These are phyloP conservation scores for Brassica nigra DNA, from an alignment of 345 rosid species.

Conservation along the genomic window DNA sequence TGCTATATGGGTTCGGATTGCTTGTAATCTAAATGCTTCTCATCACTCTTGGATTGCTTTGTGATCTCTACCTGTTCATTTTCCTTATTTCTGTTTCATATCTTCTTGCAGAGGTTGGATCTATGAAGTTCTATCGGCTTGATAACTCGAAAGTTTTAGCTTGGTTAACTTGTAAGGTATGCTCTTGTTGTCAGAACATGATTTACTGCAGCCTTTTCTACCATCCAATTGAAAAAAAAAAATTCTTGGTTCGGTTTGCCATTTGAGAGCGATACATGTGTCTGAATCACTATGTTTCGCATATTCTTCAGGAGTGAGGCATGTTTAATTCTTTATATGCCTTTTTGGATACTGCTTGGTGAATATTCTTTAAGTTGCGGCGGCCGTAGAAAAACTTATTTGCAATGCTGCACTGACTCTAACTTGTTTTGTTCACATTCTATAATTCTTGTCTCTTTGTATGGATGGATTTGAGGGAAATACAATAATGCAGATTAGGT, in stretches of 20 bases:
- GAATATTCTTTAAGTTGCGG: background rate
- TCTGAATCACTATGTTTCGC: conserved; percentile 7
- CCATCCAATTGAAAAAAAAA: background rate
- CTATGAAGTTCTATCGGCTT: conserved; percentile 74
- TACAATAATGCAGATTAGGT: background rate
- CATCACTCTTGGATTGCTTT: conserved; percentile 11
- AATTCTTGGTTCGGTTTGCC: background rate
- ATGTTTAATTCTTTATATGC: background rate
- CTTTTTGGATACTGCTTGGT: background rate
- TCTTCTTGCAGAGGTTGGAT: conserved; percentile 66
- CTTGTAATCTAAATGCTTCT: background rate
- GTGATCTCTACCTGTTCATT: background rate
- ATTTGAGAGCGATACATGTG: conserved; percentile 6
- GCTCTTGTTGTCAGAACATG: conserved; percentile 25
- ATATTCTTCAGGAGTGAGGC: background rate
- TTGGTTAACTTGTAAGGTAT: conserved; percentile 78
- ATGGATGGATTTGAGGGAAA: background rate
- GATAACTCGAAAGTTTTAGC: conserved; percentile 74
- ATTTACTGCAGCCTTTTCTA: background rate
- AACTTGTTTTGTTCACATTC: conserved; percentile 6
- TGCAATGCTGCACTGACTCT: conserved; percentile 2
- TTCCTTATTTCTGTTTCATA: conserved; percentile 16
- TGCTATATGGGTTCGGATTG: conserved; percentile 7
- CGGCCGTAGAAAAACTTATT: background rate
- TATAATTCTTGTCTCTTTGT: background rate